phyloP scores from a whole-genome alignment of 2,329 filamentous ascomycete species.

The Ceratocystis destructans region DNA sequence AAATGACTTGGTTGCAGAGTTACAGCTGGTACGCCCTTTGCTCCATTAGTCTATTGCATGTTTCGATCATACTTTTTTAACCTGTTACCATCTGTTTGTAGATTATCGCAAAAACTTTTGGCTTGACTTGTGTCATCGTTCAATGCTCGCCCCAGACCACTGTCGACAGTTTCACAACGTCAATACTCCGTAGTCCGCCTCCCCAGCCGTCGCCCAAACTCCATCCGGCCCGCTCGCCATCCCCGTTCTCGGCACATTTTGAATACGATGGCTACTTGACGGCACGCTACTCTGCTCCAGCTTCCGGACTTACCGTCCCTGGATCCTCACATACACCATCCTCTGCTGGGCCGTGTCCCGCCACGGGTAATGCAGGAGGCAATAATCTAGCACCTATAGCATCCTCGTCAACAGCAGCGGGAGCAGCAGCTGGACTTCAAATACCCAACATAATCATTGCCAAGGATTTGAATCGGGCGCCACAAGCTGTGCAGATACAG shows the following conservation, averaged over 20 bases:
- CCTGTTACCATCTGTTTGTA: conserved; percentile 24
- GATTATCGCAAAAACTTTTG: conserved; percentile 59
- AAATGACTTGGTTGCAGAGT: conserved; percentile 52
- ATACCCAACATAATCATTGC: conserved; percentile 77
- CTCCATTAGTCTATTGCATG: not conserved
- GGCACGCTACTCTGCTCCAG: conserved; percentile 24
- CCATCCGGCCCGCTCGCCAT: conserved; percentile 23
- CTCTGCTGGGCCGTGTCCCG: conserved; percentile 12
- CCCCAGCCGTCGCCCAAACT: conserved; percentile 1
- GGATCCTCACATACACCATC: conserved; percentile 22
- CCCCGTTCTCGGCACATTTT: conserved; percentile 22
- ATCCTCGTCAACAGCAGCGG: conserved; percentile 16
- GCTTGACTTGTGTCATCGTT: conserved; percentile 54
- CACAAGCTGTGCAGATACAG: conserved; percentile 70
- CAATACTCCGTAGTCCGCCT: conserved; percentile 42
- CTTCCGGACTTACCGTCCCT: conserved; percentile 23
- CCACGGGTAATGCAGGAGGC: conserved; percentile 10
- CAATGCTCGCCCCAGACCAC: conserved; percentile 61
- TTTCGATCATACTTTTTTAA: not conserved
- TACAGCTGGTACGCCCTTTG: conserved; percentile 44
- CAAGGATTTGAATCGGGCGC: conserved; percentile 61
- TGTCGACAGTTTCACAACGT: conserved; percentile 65
- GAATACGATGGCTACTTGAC: conserved; percentile 22
- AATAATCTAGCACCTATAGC: conserved; percentile 13
- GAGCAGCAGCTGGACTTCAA: conserved; percentile 22